Percentiles rank a stretch among this genome's conserved stretches.
These are phyloP conservation scores for Meira miltonrushii DNA, from an alignment of 1,284 basidiomycete genomes.

Conservation along the genomic window DNA sequence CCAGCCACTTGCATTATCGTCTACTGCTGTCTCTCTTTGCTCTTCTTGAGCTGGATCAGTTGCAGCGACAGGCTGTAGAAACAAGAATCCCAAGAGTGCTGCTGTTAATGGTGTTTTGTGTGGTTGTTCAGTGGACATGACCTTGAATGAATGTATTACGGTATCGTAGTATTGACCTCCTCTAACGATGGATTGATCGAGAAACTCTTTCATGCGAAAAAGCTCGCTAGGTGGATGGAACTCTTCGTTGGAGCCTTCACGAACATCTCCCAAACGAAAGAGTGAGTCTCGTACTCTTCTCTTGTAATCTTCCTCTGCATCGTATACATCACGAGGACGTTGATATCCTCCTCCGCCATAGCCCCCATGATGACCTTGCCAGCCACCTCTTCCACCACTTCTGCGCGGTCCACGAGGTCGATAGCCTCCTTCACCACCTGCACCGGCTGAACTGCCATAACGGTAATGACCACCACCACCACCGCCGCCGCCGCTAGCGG, in stretches of 20 bases:
- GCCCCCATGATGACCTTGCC: neutral
- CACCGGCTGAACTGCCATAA: neutral
- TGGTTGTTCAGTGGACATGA: constrained; percentile 21
- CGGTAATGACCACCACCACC: neutral
- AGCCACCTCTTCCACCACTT: neutral
- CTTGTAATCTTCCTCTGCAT: constrained; percentile 4
- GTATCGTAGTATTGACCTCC: neutral
- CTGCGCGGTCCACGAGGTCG: neutral
- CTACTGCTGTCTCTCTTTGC: neutral
- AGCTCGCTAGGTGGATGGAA: constrained; percentile 7
- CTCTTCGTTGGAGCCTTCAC: neutral
- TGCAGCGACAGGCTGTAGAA: constrained; percentile 20
- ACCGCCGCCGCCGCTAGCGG: neutral
- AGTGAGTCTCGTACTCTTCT: constrained; percentile 3
- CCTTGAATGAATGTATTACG: constrained; percentile 3
- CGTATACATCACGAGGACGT: neutral
- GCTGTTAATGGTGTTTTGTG: constrained; percentile 28
- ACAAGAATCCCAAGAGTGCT: constrained; percentile 44
- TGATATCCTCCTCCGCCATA: neutral
- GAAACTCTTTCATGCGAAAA: neutral
- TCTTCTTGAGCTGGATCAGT: constrained; percentile 12
- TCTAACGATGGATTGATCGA: neutral
- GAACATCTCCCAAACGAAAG: constrained; percentile 6
- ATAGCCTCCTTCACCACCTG: neutral
- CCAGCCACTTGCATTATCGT: constrained; percentile 4